Evolutionary conservation across 352 stramenopile species (phyloP).

Genomic region (Phytophthora megakarya): DNA sequence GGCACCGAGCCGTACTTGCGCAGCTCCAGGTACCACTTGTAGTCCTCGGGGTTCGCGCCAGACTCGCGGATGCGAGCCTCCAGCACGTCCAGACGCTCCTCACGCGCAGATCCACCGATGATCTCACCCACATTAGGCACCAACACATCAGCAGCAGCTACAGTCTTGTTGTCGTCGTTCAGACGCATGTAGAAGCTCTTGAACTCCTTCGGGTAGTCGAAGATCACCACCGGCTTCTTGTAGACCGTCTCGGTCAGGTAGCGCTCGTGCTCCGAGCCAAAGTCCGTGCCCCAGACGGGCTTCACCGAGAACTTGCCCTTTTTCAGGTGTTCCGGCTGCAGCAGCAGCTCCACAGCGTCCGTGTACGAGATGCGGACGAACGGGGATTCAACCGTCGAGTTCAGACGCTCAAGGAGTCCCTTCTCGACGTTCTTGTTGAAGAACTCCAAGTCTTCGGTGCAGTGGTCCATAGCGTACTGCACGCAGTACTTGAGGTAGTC

Average conservation of each 20-base stretch:
- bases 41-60: slow-evolving; percentile 79
- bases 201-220: slow-evolving; percentile 98
- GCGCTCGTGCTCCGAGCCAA: slow-evolving; percentile 97
- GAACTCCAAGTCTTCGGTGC: slow-evolving; percentile 92
- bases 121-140: slow-evolving; percentile 97
- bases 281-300: slow-evolving; percentile 94
- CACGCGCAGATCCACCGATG: slow-evolving; percentile 97
- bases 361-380: slow-evolving; percentile 93
- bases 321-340: slow-evolving; percentile 79
- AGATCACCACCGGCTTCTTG: slow-evolving; percentile 96
- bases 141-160: slow-evolving; percentile 97
- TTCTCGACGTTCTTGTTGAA: slow-evolving; percentile 95
- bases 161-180: slow-evolving; percentile 97
- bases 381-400: slow-evolving; percentile 49
- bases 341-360: slow-evolving; percentile 93
- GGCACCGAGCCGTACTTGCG: slow-evolving; percentile 94
- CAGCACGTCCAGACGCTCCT: slow-evolving; percentile 94
- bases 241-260: slow-evolving; percentile 93
- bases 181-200: slow-evolving; percentile 99
- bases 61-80: slow-evolving; percentile 70
- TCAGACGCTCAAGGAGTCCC: slow-evolving; percentile 77
- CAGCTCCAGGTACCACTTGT: slow-evolving; percentile 99
- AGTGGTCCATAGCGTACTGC: slow-evolving; percentile 93
- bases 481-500: slow-evolving; percentile 97
- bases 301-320: slow-evolving; percentile 90